These are phyloP conservation scores for Pulveroboletus frians DNA, from an alignment of 768 basidiomycete genomes.

Conservation along the genomic window DNA sequence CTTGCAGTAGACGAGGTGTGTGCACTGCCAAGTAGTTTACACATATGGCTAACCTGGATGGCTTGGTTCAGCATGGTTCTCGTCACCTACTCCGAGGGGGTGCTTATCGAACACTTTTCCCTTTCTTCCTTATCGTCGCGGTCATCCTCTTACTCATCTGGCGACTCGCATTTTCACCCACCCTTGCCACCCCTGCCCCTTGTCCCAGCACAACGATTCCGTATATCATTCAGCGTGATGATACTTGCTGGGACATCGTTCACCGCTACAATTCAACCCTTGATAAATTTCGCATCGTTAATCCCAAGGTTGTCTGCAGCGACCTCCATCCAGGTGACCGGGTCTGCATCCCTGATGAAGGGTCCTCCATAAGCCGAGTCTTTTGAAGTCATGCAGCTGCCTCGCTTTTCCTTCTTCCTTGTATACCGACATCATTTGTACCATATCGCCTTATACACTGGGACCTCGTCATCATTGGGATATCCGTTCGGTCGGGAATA, in stretches of 20 bases:
- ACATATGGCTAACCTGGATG: constrained; percentile 12
- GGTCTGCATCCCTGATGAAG: constrained; percentile 51
- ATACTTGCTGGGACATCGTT: constrained; percentile 63
- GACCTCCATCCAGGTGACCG: constrained; percentile 54
- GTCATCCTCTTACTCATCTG: constrained; percentile 59
- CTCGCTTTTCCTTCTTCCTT: background rate
- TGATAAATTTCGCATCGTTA: constrained; percentile 48
- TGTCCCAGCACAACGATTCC: constrained; percentile 35
- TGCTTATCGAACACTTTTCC: constrained; percentile 59
- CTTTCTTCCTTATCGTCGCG: constrained; percentile 67
- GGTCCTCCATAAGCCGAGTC: constrained; percentile 30
- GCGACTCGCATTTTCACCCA: constrained; percentile 46
- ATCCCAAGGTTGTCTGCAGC: constrained; percentile 52
- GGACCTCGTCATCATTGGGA: constrained; percentile 2
- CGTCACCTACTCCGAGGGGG: constrained; percentile 33
- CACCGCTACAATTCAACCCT: constrained; percentile 43
- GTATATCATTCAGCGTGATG: constrained; percentile 52
- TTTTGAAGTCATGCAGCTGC: constrained; percentile 13
- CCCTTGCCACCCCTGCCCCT: constrained; percentile 23
- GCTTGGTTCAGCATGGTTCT: constrained; percentile 28
- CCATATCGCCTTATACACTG: constrained; percentile 3
- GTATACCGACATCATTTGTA: constrained; percentile 20
- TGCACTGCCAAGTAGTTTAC: background rate
- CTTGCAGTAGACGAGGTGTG: constrained; percentile 48
- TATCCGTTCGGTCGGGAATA: background rate